Evolutionary conservation across 345 rosid species (phyloP), one percentile per base, ranked within the genome.

Genomic region (Acer saccharum): DNA sequence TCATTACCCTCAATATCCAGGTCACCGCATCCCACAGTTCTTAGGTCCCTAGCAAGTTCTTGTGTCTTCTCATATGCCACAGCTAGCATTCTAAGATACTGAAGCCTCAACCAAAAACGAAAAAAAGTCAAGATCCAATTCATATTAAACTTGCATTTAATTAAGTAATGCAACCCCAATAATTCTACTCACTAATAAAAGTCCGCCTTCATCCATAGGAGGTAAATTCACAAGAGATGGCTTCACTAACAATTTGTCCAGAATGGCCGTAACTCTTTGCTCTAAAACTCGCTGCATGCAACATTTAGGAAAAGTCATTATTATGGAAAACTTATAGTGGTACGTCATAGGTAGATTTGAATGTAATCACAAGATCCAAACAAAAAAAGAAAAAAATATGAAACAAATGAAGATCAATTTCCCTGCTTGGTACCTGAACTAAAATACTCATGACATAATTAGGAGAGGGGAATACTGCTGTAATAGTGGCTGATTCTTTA

Each of bases 51-150:
- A 68, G 98, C 93, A 87, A 97, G 98, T 84, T 94, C 99, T 77
- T 90, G 92, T 6, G 99, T 94, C 88, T 93, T 97, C 93, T 94
- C 99, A 81, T 97, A 94, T 65, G 95, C 91, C 79, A 94, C 98
- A 29, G 98, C 95, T 69, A 97, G 88, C 94, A 97, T 89, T 89
- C 99, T 93, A 73, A 97, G 93, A 87, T 97, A 94, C 99, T 97
- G 88, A 84, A 84, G 83, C 80, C 84, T 82, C 88, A 84, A 88
- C 65, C 69, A 84, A 86, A 84, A 29, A 70, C n/a, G 54, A 75
- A 73, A 76, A 43, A 43, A 72, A 69, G 64, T 81, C 73, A 83
- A 72, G 2, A 82, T 72, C 12, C 48, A 29, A 63, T 48, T 32
- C 52, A 32, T 48, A 63, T 80, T 54, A 76, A 76, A 74, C 60